These are phyloP conservation scores for Murraya koenigii DNA, from an alignment of 345 rosid genomes.

Conservation along the genomic window DNA sequence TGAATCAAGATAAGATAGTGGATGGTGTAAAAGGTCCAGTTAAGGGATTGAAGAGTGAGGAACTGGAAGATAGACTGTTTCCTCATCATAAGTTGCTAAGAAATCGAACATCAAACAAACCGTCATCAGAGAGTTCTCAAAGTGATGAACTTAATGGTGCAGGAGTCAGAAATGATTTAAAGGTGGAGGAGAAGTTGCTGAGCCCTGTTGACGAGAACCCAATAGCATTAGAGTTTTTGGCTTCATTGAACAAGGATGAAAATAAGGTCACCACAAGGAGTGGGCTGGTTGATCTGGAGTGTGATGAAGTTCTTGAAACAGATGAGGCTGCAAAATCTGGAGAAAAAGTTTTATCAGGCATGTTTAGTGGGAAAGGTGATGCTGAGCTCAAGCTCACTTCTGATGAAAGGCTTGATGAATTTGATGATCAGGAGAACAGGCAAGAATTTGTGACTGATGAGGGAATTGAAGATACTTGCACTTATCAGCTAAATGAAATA, in stretches of 20 bases:
- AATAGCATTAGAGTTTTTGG: conserved; percentile 58
- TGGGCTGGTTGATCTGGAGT: conserved; percentile 29
- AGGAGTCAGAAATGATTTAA: conserved; percentile 26
- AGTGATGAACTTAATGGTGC: conserved; percentile 15
- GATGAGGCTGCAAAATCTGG: conserved; percentile 44
- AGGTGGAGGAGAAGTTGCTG: conserved; percentile 39
- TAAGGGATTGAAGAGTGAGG: conserved; percentile 61
- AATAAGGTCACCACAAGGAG: conserved; percentile 15
- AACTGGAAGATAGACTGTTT: conserved; percentile 87
- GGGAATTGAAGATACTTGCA: conserved; percentile 51
- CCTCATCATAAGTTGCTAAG: conserved; percentile 93
- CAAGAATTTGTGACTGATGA: conserved; percentile 39
- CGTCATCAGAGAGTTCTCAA: conserved; percentile 28
- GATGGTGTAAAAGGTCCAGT: conserved; percentile 36
- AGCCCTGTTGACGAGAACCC: conserved; percentile 47
- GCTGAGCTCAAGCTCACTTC: conserved; percentile 56
- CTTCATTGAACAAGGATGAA: conserved; percentile 48
- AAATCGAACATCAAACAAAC: conserved; percentile 45
- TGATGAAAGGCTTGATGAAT: conserved; percentile 76
- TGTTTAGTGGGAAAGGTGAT: conserved; percentile 28
- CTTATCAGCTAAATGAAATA: conserved; percentile 56
- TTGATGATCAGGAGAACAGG: conserved; percentile 69
- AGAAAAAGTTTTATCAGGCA: conserved; percentile 33
- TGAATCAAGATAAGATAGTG: conserved; percentile 24
- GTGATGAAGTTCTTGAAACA: conserved; percentile 53